Evolutionary conservation across 2,329 filamentous ascomycete genomes (phyloP), one percentile per base, ranked within the genome.

Genomic region (Colletotrichum tropicale): DNA sequence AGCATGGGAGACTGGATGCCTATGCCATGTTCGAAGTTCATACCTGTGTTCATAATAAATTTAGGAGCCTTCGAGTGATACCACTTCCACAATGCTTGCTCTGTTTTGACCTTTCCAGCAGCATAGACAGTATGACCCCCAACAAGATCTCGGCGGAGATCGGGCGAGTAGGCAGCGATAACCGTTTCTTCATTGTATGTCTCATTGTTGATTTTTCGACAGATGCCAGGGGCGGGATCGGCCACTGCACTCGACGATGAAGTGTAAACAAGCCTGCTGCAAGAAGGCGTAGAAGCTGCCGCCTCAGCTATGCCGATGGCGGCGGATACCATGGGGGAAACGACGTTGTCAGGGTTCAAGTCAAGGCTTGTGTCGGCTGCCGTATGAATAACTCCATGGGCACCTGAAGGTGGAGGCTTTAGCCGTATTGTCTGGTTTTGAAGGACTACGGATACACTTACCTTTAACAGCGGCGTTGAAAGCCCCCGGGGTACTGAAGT

Each of bases 41-140:
- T 2, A 61, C 58, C 28, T 30, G 58, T 61, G 16, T 34, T 61
- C 58, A 61, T n/a, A 18, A 21, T 1, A 0, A 21, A n/a, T 5
- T 21, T n/a, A 15, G 58, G 56, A 30, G 26, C 26, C 0, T 2
- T 30, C 9, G 26, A 30, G 26, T n/a, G 58, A 30, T 61, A 61
- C 24, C 58, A 61, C 18, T n/a, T 13, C 58, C 18, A 61, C 12
- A 32, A n/a, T 5, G 58, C 58, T n/a, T 61, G 26, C 30, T 61
- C 58, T 34, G 58, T 61, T 3, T 32, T 61, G 18, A 61, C 58
- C 26, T 61, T 61, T 0, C 26, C 58, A n/a, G 58, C 58, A n/a
- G 58, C 58, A 26, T 61, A 61, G 28, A 61, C 58, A 10, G 28
- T 15, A n/a, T 61, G 58, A 13, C 58, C 58, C 10, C 58, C 58